Evolutionary conservation across 2,329 filamentous ascomycete species (phyloP).

Genomic region (Paecilomyces niveus): DNA sequence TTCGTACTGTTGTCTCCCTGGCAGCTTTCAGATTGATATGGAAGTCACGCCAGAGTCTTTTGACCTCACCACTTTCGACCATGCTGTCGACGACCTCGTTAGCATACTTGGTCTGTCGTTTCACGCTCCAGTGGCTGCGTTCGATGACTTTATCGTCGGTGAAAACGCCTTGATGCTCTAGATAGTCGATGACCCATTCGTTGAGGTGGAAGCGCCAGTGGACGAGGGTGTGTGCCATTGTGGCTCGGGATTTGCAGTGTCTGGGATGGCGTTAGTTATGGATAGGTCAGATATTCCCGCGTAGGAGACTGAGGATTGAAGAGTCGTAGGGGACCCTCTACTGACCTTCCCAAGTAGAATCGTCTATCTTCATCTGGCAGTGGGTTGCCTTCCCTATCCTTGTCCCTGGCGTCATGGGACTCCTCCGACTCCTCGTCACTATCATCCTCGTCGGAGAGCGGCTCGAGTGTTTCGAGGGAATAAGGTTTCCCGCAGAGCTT

Average conservation of each 20-base stretch:
- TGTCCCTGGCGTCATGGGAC: slow-evolving; percentile 24
- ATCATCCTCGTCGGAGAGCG: slow-evolving; percentile 45
- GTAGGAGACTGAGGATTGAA: background rate
- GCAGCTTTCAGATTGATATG: slow-evolving; percentile 55
- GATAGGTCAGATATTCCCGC: background rate
- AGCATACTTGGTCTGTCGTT: slow-evolving; percentile 53
- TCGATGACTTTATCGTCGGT: slow-evolving; percentile 51
- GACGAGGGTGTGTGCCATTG: slow-evolving; percentile 62
- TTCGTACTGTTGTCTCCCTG: slow-evolving; percentile 41
- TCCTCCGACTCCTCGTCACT: slow-evolving; percentile 33
- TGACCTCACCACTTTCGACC: slow-evolving; percentile 53
- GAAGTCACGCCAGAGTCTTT: slow-evolving; percentile 58
- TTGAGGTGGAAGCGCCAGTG: slow-evolving; percentile 75
- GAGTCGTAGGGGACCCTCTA: slow-evolving; percentile 1
- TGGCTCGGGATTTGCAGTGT: slow-evolving; percentile 57
- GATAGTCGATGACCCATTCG: slow-evolving; percentile 59
- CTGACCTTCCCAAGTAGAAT: slow-evolving; percentile 48
- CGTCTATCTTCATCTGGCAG: slow-evolving; percentile 39
- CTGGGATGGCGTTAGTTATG: slow-evolving; percentile 12
- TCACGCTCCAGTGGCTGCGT: slow-evolving; percentile 55
- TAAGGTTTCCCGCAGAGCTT: slow-evolving; percentile 61
- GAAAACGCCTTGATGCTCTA: slow-evolving; percentile 53
- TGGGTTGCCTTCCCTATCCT: slow-evolving; percentile 38
- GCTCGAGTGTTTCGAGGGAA: slow-evolving; percentile 56
- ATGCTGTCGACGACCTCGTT: slow-evolving; percentile 59